Evolutionary conservation across 2,329 filamentous ascomycete genomes (phyloP).

Genomic region (Arthrinium phaeospermum): DNA sequence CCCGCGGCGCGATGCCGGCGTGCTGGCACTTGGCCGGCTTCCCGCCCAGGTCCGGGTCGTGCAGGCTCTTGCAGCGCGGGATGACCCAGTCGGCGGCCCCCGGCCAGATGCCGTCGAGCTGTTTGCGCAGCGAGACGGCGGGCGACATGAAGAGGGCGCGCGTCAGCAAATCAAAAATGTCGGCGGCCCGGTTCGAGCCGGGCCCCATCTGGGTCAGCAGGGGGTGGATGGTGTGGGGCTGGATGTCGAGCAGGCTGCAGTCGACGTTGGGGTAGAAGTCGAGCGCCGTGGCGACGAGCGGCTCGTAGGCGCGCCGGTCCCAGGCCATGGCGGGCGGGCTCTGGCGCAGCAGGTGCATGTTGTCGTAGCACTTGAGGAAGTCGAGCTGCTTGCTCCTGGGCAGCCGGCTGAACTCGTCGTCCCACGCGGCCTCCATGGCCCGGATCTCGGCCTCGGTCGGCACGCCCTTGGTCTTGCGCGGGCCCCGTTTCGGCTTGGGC

Average conservation of each 20-base stretch:
- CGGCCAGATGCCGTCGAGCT: constrained; percentile 60
- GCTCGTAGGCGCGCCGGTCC: constrained; percentile 75
- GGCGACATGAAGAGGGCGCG: constrained; percentile 44
- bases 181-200: constrained; percentile 47
- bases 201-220: constrained; percentile 54
- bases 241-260: constrained; percentile 68
- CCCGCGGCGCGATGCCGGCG: constrained; percentile 51
- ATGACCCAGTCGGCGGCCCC: constrained; percentile 63
- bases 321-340: constrained; percentile 62
- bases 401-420: constrained; percentile 25
- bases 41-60: constrained; percentile 55
- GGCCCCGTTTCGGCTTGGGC: not conserved
- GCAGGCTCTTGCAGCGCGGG: constrained; percentile 53
- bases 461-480: not conserved
- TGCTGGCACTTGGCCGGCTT: constrained; percentile 41
- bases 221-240: constrained; percentile 60
- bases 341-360: constrained; percentile 56
- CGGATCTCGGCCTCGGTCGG: constrained; percentile 17
- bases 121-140: constrained; percentile 44
- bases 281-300: constrained; percentile 58
- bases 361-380: constrained; percentile 55
- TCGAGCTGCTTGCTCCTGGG: constrained; percentile 42
- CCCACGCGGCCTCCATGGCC: constrained; percentile 8
- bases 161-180: constrained; percentile 60
- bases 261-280: constrained; percentile 72